A percentile compares a stretch with the other conserved stretches of the same genome.
These are phyloP conservation scores for Spinacia oleracea DNA, from an alignment of 179 eudicot genomes.

Conservation along the genomic window DNA sequence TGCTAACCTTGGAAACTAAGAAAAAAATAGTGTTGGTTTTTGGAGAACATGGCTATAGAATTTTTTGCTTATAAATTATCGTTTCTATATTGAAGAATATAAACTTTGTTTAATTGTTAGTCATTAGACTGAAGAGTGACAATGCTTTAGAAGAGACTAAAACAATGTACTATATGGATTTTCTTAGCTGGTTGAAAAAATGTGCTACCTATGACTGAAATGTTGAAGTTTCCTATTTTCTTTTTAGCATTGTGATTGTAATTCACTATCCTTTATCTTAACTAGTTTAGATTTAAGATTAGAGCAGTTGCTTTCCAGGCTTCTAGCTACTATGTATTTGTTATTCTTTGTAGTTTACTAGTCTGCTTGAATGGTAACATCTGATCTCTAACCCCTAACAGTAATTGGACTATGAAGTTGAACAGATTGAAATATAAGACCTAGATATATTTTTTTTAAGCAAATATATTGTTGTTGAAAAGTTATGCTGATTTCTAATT, in stretches of 20 bases:
- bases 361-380: not conserved
- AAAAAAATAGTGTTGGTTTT: not conserved
- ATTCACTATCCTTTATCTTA: constrained; percentile 39
- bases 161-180: too few relatives aligned
- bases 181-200: too few relatives aligned
- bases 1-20: too few relatives aligned
- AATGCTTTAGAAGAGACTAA: not conserved
- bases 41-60: not conserved
- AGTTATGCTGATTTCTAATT: too few relatives aligned
- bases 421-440: too few relatives aligned
- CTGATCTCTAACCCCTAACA: not conserved
- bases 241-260: not conserved
- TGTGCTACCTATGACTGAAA: not conserved
- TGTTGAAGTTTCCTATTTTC: not conserved
- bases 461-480: too few relatives aligned
- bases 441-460: too few relatives aligned
- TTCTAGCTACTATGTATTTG: not conserved
- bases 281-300: not conserved
- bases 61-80: not conserved
- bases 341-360: too few relatives aligned
- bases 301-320: not conserved
- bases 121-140: not conserved
- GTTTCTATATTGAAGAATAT: not conserved
- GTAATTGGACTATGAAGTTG: not conserved
- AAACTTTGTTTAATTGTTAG: not conserved